A percentile compares a stretch with the other conserved stretches of the same genome.
Evolutionary conservation across 208 protist species (phyloP).

Genomic region (Acanthamoeba royreba): DNA sequence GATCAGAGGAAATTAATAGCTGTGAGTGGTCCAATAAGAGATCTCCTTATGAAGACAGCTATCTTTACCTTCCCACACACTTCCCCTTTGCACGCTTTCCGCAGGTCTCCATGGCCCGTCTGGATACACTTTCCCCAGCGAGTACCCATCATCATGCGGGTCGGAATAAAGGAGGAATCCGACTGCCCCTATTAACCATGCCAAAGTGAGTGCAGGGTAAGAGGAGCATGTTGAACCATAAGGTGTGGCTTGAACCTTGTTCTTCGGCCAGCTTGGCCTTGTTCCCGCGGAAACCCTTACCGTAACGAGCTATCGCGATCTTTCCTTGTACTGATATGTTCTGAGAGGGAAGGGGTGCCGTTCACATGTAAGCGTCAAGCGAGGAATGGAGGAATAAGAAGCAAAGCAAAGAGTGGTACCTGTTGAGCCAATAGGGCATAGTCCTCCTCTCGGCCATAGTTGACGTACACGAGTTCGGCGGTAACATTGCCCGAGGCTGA

Average conservation of each 20-base stretch:
- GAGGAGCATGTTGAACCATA: no score
- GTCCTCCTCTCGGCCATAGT: conserved; percentile 47
- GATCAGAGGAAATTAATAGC: not conserved
- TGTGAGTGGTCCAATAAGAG: not conserved
- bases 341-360: not conserved
- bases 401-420: not conserved
- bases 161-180: conserved; percentile 43
- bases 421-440: not conserved
- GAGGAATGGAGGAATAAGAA: not conserved
- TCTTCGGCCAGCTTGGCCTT: conserved; percentile 31
- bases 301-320: conserved; percentile 47
- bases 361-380: not conserved
- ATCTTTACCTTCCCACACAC: not conserved
- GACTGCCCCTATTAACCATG: not conserved
- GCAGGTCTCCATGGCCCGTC: conserved; percentile 42
- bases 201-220: no score
- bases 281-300: conserved; percentile 4
- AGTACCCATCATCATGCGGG: conserved; percentile 38
- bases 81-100: conserved; percentile 12
- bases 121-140: not conserved
- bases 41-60: not conserved
- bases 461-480: conserved; percentile 45
- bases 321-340: not conserved
- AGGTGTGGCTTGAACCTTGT: no score
- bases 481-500: conserved; percentile 6